These are phyloP conservation scores for Chlorella sp. DNA, from an alignment of 139 green algal genomes.

Conservation along the genomic window DNA sequence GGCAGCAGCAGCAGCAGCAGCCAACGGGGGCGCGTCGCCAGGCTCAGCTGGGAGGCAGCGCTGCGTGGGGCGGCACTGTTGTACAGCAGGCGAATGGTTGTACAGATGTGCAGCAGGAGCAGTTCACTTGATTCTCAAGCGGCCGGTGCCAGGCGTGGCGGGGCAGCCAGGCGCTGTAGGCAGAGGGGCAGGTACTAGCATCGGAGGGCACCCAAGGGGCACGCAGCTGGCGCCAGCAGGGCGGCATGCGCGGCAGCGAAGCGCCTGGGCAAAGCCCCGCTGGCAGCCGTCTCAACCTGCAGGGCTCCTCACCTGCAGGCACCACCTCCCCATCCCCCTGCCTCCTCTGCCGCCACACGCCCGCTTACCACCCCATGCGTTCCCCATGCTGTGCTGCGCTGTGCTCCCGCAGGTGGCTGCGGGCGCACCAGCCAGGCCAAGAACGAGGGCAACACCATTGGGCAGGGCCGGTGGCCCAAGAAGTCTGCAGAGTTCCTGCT, in stretches of 20 bases:
- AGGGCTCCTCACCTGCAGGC: not conserved
- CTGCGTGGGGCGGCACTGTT: too few relatives aligned
- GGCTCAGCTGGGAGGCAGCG: not conserved
- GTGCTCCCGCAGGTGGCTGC: slow-evolving; percentile 65
- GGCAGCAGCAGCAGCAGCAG: not conserved
- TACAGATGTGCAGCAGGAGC: too few relatives aligned
- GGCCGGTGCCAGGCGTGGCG: too few relatives aligned
- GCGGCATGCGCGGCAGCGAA: not conserved
- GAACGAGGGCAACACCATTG: slow-evolving; percentile 79
- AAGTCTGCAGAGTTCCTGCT: slow-evolving; percentile 97
- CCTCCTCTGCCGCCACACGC: not conserved
- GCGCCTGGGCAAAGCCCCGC: too few relatives aligned
- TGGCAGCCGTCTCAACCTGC: too few relatives aligned
- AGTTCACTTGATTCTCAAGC: too few relatives aligned
- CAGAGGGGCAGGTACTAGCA: too few relatives aligned
- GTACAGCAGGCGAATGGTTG: too few relatives aligned
- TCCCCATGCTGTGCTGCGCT: not conserved
- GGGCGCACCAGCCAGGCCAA: slow-evolving; percentile 77
- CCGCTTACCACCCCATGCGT: too few relatives aligned
- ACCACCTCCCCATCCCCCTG: not conserved
- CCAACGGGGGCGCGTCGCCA: not conserved
- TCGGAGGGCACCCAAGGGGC: not conserved
- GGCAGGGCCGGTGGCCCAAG: slow-evolving; percentile 96
- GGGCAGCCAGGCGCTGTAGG: not conserved
- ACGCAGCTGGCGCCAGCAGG: not conserved